A percentile compares a stretch with the other conserved stretches of the same genome.
These are phyloP conservation scores for Rhizopogon salebrosus DNA, from an alignment of 768 basidiomycete genomes.

Conservation along the genomic window DNA sequence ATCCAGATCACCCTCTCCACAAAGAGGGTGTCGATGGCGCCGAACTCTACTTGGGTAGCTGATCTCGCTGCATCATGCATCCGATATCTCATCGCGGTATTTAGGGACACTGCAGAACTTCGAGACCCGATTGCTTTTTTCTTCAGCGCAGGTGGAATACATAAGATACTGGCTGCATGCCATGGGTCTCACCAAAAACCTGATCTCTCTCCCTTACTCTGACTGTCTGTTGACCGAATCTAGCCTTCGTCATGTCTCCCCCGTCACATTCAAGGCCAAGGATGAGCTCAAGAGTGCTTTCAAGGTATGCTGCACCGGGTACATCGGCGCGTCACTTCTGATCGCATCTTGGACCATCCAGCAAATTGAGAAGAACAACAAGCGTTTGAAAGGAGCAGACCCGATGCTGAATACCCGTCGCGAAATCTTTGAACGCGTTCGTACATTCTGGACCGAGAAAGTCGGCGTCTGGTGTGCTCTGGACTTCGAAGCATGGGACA, in stretches of 20 bases:
- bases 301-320: conserved; percentile 38
- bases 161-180: conserved; percentile 79
- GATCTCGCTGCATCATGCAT: neutral
- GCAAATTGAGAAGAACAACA: conserved; percentile 79
- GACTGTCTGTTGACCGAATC: conserved; percentile 65
- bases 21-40: conserved; percentile 59
- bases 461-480: conserved; percentile 71
- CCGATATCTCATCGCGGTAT: neutral
- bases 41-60: conserved; percentile 64
- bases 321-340: neutral
- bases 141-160: conserved; percentile 83
- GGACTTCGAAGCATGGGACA: conserved; percentile 84
- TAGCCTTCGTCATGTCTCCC: conserved; percentile 53
- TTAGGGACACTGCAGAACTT: conserved; percentile 65
- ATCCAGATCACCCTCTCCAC: conserved; percentile 69
- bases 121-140: conserved; percentile 75
- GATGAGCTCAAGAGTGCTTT: conserved; percentile 50
- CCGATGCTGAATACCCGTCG: conserved; percentile 51
- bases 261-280: conserved; percentile 50
- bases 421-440: conserved; percentile 61
- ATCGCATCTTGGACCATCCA: conserved; percentile 24
- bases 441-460: conserved; percentile 57
- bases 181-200: conserved; percentile 57
- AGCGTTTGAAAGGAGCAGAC: conserved; percentile 63
- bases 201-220: conserved; percentile 71